Evolutionary conservation across 768 basidiomycete species (phyloP).

Genomic region (Piloderma croceum): DNA sequence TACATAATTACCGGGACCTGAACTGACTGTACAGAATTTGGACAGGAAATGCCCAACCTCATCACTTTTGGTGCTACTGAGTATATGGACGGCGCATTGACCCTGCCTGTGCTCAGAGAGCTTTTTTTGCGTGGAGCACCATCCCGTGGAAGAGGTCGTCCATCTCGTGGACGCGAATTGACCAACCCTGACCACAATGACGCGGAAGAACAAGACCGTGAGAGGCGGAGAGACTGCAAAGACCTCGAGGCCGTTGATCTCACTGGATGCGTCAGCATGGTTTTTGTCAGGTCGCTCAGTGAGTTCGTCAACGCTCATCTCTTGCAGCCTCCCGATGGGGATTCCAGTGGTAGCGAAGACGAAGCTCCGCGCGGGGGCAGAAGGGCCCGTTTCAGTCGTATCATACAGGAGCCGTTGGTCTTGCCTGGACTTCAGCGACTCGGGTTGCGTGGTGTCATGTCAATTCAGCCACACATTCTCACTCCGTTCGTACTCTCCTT

Average conservation of each 20-base stretch:
- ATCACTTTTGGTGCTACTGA: constrained; percentile 92
- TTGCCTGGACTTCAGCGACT: constrained; percentile 74
- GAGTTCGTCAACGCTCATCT: constrained; percentile 76
- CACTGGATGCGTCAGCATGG: constrained; percentile 89
- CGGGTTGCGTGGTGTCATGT: constrained; percentile 77
- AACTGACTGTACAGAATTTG: no score
- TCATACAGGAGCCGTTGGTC: constrained; percentile 45
- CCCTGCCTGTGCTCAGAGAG: constrained; percentile 79
- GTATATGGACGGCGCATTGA: constrained; percentile 95
- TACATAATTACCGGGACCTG: no score
- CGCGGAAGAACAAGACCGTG: constrained; percentile 70
- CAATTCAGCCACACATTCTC: constrained; percentile 62
- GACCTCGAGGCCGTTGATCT: constrained; percentile 87
- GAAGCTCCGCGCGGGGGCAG: constrained; percentile 25
- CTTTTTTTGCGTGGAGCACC: constrained; percentile 80
- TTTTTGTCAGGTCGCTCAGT: constrained; percentile 80
- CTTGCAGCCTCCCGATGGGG: constrained; percentile 34
- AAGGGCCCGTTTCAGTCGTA: constrained; percentile 30
- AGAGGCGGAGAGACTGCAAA: constrained; percentile 65
- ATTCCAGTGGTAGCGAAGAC: constrained; percentile 42
- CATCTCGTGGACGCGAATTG: constrained; percentile 56
- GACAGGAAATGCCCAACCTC: constrained; percentile 84
- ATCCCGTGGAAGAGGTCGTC: constrained; percentile 63
- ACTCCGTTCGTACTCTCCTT: constrained; percentile 74
- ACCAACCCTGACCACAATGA: constrained; percentile 46